Percentiles rank a stretch among this genome's conserved stretches.
Evolutionary conservation across 2,329 filamentous ascomycete species (phyloP).

Genomic region (Penicillium verrucosum): DNA sequence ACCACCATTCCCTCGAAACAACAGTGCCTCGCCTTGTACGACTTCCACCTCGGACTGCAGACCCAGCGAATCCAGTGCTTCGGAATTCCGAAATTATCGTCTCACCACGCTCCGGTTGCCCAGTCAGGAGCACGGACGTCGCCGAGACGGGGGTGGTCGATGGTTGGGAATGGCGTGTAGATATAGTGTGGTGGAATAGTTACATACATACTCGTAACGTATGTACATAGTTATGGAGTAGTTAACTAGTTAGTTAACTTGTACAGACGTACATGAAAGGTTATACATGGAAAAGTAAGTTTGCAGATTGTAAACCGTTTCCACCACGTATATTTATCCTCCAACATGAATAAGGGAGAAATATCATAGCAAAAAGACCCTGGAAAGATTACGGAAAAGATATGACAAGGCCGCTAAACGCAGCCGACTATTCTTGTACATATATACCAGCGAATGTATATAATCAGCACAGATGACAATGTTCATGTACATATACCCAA

Average conservation of each 20-base stretch:
- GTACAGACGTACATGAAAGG: too few species aligned
- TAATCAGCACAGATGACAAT: background rate
- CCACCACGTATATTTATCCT: too few species aligned
- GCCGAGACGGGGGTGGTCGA: background rate
- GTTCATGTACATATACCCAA: background rate
- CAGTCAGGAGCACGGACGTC: slow-evolving; percentile 3
- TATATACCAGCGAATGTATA: background rate
- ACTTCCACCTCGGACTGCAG: slow-evolving; percentile 7
- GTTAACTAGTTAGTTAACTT: too few species aligned
- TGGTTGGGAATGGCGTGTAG: background rate
- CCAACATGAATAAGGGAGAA: too few species aligned
- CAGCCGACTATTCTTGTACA: too few species aligned
- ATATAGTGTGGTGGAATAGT: background rate
- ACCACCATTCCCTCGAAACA: background rate
- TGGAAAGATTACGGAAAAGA: too few species aligned
- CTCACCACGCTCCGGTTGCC: slow-evolving; percentile 6
- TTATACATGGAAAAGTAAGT: too few species aligned
- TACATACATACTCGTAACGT: background rate
- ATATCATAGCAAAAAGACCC: too few species aligned
- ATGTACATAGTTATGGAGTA: background rate
- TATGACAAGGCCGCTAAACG: too few species aligned
- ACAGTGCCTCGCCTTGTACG: slow-evolving; percentile 7
- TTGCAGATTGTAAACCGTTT: too few species aligned
- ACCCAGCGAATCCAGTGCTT: slow-evolving; percentile 13
- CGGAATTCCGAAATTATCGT: slow-evolving; percentile 15